These are phyloP conservation scores for Lentinula sp. DNA, from an alignment of 768 basidiomycete species.

Conservation along the genomic window DNA sequence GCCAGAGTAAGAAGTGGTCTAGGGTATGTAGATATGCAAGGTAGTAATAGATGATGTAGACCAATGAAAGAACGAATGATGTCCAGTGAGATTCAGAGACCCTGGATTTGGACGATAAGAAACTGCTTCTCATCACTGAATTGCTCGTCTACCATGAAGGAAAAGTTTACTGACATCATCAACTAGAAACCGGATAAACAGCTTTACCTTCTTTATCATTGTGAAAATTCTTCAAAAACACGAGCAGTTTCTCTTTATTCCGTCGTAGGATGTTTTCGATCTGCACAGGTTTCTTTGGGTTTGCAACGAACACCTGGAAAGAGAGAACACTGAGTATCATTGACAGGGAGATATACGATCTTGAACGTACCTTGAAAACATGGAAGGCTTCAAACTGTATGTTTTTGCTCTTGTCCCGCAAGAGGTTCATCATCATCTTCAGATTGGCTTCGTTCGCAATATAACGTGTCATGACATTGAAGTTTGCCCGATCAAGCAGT, in stretches of 20 bases:
- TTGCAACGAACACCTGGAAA: conserved; percentile 89
- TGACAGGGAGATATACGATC: background rate
- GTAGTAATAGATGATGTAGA: background rate
- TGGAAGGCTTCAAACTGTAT: conserved; percentile 99
- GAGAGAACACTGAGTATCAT: background rate
- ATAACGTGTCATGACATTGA: conserved; percentile 97
- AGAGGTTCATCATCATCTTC: conserved; percentile 99
- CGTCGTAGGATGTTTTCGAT: conserved; percentile 86
- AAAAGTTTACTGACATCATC: background rate
- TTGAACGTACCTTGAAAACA: conserved; percentile 86
- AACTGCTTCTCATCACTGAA: conserved; percentile 98
- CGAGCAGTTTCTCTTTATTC: conserved; percentile 90
- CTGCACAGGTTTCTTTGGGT: conserved; percentile 97
- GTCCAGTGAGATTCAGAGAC: conserved; percentile 37
- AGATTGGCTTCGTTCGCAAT: conserved; percentile 93
- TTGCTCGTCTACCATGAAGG: conserved; percentile 68
- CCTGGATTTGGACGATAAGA: conserved; percentile 87
- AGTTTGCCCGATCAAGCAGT: conserved; percentile 94
- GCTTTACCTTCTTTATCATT: conserved; percentile 91
- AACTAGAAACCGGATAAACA: background rate
- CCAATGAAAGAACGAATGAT: background rate
- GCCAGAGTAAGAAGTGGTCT: background rate
- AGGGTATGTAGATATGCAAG: conserved; percentile 1
- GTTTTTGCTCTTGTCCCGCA: conserved; percentile 98
- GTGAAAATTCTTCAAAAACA: conserved; percentile 90